Evolutionary conservation across 1,284 basidiomycete species (phyloP).

Genomic region (Cutaneotrichosporon cavernicola): DNA sequence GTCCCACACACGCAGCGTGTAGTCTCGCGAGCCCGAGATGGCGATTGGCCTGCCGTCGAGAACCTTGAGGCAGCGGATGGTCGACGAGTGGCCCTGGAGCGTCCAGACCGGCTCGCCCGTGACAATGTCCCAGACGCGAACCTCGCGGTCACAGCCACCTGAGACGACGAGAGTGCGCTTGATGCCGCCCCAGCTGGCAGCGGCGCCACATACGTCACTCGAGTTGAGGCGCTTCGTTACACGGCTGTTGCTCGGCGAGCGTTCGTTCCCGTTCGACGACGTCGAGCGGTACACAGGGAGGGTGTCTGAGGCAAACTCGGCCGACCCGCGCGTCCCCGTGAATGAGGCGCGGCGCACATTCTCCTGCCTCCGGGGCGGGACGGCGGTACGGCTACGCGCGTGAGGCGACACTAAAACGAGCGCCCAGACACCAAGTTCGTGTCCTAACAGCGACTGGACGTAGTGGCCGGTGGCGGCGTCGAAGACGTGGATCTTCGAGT

Average conservation of each 20-base stretch:
- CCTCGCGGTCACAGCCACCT: constrained; percentile 84
- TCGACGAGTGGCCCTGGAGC: constrained; percentile 82
- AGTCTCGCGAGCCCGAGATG: constrained; percentile 84
- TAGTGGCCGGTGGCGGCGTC: constrained; percentile 75
- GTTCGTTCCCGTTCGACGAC: constrained; percentile 11
- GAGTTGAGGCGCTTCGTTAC: constrained; percentile 21
- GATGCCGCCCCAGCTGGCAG: constrained; percentile 65
- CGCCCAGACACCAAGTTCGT: constrained; percentile 89
- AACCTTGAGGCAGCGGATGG: constrained; percentile 86
- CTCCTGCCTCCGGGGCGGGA: background rate
- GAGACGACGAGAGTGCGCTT: constrained; percentile 73
- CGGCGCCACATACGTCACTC: constrained; percentile 66
- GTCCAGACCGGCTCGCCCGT: constrained; percentile 77
- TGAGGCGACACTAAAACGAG: constrained; percentile 64
- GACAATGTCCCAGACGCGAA: constrained; percentile 87
- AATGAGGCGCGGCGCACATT: constrained; percentile 15
- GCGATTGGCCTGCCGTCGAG: constrained; percentile 83
- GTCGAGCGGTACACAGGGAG: constrained; percentile 5
- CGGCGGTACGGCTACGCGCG: constrained; percentile 3
- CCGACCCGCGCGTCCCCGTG: background rate
- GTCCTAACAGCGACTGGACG: constrained; percentile 74
- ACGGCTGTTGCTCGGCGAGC: background rate
- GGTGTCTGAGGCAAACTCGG: background rate
- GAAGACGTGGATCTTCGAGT: constrained; percentile 83
- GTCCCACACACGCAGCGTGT: constrained; percentile 89